These are phyloP conservation scores for Magnusiomyces clavatus DNA, from an alignment of 1,139 yeast genomes.

Conservation along the genomic window DNA sequence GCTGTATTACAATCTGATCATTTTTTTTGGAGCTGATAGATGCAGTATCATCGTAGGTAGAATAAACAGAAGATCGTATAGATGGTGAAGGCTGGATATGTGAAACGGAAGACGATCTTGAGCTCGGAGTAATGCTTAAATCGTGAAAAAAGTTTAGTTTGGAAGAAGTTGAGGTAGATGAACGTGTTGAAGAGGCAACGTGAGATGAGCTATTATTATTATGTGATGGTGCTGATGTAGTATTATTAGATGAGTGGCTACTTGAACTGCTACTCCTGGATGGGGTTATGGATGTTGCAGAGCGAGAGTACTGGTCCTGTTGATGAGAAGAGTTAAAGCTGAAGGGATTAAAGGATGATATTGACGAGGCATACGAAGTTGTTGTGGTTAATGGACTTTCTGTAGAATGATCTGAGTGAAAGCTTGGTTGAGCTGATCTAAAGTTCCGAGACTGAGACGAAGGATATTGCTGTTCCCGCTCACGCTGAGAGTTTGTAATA, in stretches of 20 bases:
- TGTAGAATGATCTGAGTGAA: neutral
- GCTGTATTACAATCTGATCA: slow-evolving; percentile 13
- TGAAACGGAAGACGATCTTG: slow-evolving; percentile 1
- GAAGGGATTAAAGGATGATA: no score
- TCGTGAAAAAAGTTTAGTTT: no score
- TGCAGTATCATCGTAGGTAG: slow-evolving; percentile 13
- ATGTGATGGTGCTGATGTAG: neutral
- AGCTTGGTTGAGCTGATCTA: slow-evolving; percentile 5
- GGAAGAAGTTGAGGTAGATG: neutral
- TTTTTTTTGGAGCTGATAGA: slow-evolving; percentile 12
- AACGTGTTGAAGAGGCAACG: neutral
- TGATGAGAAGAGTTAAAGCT: no score
- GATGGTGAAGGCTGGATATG: slow-evolving; percentile 9
- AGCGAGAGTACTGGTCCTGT: no score
- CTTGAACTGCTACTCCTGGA: slow-evolving; percentile 5
- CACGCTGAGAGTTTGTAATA: neutral
- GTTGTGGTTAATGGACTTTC: no score
- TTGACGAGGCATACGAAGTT: no score
- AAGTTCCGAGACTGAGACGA: slow-evolving; percentile 1
- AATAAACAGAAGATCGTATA: slow-evolving; percentile 13
- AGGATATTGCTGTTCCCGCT: neutral
- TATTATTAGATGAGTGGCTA: slow-evolving; percentile 1
- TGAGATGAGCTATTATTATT: neutral
- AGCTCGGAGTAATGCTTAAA: neutral
- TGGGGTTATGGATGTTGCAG: neutral